Base-by-base conservation (phyloP, 192 early-diverging fungal species). In the Rhizoclosmatium sp. region DNA sequence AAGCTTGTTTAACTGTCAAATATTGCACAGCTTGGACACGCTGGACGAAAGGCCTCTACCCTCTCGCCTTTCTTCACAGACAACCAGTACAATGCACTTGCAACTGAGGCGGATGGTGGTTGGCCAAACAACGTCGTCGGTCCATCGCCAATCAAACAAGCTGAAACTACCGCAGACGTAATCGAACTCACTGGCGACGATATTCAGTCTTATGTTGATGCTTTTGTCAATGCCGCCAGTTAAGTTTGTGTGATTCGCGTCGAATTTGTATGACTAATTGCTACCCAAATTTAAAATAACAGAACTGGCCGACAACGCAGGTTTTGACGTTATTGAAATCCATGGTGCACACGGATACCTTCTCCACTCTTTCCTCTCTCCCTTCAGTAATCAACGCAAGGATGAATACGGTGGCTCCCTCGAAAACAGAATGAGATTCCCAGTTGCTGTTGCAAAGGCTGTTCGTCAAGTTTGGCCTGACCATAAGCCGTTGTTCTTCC, bases 351-450 rank as follows among this genome's bases (percentile, higher is more conserved):
- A 98, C 81, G 96, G 98, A 2, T 98, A 97, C 80, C 82, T 98
- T n/a, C 77, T 94, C 61, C 88, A 93, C 82, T 86, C 92, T 80
- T 98, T 98, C 78, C 80, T 97, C 14, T 95, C 93, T 12, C 91
- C 94, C 2, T 75, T 93, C 21, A 86, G 91, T 71, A 98, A 99
- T 85, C 74, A 87, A 46, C 93, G 98, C 66, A 93, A 92, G 0
- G 98, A 99, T 80, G 70, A 93, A 65, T 99, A 97, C 81, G 95
- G 95, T 46, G 96, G 97, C 0, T 90, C 91, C 3, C 89, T 97
- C 44, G 93, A 95, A 73, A 97, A 98, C 87, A 92, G 97, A 54
- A 85, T 86, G 39, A 86, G 93, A 4, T 85, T 88, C 72, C 70
- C 84, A 3, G 14, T 88, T 21, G 80, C 82, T 40, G 80, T 85